These are phyloP conservation scores for Coemansia sp. DNA, from an alignment of 192 early-diverging fungal genomes.

Conservation along the genomic window DNA sequence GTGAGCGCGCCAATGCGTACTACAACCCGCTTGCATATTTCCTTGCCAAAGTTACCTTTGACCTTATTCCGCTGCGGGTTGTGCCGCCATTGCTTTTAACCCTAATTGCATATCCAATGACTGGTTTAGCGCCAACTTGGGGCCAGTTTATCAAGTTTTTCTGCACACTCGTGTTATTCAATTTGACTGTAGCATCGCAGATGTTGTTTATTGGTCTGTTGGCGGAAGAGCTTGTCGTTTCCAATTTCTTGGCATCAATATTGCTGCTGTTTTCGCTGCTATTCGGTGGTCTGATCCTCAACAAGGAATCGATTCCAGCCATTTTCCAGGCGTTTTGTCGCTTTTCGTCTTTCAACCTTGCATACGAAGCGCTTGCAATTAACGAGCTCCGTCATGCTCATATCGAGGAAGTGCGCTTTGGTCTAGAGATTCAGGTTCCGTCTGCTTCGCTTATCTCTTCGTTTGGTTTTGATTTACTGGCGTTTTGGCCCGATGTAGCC, in stretches of 20 bases:
- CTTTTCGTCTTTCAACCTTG: conserved; percentile 83
- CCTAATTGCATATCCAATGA: conserved; percentile 83
- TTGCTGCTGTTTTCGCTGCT: conserved; percentile 87
- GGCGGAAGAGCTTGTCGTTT: conserved; percentile 67
- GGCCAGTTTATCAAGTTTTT: conserved; percentile 69
- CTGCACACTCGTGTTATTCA: conserved; percentile 78
- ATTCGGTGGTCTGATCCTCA: conserved; percentile 86
- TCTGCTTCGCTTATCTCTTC: conserved; percentile 81
- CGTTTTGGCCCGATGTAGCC: conserved; percentile 78
- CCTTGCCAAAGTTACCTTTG: conserved; percentile 61
- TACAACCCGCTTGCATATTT: conserved; percentile 62
- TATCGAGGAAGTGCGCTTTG: conserved; percentile 75
- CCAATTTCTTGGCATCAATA: conserved; percentile 74
- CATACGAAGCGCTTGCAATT: conserved; percentile 83
- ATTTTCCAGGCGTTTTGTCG: conserved; percentile 59
- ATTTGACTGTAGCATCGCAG: conserved; percentile 68
- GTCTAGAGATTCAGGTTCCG: conserved; percentile 81
- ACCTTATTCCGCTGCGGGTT: conserved; percentile 68
- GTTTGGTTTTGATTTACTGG: conserved; percentile 81
- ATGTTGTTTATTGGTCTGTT: conserved; percentile 77
- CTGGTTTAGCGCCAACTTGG: conserved; percentile 65
- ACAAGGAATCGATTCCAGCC: conserved; percentile 77
- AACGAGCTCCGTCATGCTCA: conserved; percentile 84
- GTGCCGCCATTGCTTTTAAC: conserved; percentile 78
- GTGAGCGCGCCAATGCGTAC: conserved; percentile 63